A percentile compares a stretch with the other conserved stretches of the same genome.
Evolutionary conservation across 2,329 filamentous ascomycete genomes (phyloP).

Genomic region (Penicillium olsonii): DNA sequence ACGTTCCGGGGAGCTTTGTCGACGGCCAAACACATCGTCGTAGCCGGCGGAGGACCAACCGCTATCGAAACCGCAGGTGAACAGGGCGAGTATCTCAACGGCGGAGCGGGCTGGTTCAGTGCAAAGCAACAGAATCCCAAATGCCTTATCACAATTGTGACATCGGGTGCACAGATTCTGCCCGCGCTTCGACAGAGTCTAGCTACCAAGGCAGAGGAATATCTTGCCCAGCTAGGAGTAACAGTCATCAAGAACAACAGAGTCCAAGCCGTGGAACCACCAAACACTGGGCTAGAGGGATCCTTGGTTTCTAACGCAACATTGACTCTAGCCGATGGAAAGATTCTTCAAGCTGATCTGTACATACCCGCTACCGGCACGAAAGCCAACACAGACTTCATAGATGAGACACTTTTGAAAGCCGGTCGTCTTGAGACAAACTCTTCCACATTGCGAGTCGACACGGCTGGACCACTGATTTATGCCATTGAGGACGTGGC

Average conservation of each 20-base stretch:
- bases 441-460: conserved; percentile 39
- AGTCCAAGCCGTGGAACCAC: conserved; percentile 38
- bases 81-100: conserved; percentile 55
- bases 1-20: conserved; percentile 45
- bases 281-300: conserved; percentile 28
- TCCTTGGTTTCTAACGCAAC: conserved; percentile 30
- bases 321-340: conserved; percentile 44
- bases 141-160: conserved; percentile 50
- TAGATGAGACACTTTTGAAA: conserved; percentile 32
- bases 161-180: conserved; percentile 41
- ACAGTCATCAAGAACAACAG: conserved; percentile 45
- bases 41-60: conserved; percentile 33
- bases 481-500: conserved; percentile 53
- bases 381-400: conserved; percentile 45
- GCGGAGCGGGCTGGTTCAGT: conserved; percentile 43
- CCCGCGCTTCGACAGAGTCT: conserved; percentile 24
- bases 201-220: conserved; percentile 47
- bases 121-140: conserved; percentile 28
- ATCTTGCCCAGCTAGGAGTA: conserved; percentile 51
- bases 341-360: conserved; percentile 45
- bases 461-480: conserved; percentile 39
- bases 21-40: conserved; percentile 45
- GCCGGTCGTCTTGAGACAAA: conserved; percentile 44
- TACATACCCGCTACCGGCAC: conserved; percentile 53
- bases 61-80: conserved; percentile 54